A percentile compares a stretch with the other conserved stretches of the same genome.
These are phyloP conservation scores for Collybiopsis luxurians DNA, from an alignment of 768 basidiomycete species.

Conservation along the genomic window DNA sequence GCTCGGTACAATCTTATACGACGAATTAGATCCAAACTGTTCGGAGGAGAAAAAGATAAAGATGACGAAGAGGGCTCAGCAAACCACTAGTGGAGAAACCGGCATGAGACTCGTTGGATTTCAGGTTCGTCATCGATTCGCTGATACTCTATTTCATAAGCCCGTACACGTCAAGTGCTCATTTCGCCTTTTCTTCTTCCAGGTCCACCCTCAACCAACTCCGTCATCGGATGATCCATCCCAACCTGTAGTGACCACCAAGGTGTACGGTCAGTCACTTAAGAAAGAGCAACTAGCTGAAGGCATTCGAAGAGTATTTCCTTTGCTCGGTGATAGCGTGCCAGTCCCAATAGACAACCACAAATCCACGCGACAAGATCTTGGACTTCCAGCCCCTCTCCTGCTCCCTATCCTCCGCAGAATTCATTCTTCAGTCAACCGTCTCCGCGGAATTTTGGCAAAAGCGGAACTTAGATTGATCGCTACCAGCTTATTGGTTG, in stretches of 20 bases:
- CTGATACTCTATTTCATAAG: too few species aligned
- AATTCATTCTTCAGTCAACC: constrained; percentile 49
- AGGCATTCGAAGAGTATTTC: constrained; percentile 82
- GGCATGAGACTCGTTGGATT: constrained; percentile 89
- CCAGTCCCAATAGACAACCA: background rate
- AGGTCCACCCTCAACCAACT: constrained; percentile 3
- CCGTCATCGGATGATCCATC: constrained; percentile 52
- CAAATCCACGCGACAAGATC: constrained; percentile 13
- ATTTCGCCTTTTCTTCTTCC: background rate
- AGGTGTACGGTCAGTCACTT: constrained; percentile 77
- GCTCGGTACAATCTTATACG: constrained; percentile 88
- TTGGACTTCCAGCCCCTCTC: constrained; percentile 53
- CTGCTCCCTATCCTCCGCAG: constrained; percentile 58
- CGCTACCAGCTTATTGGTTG: constrained; percentile 75
- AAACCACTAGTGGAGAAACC: constrained; percentile 71
- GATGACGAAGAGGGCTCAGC: constrained; percentile 68
- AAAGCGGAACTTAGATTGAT: constrained; percentile 74
- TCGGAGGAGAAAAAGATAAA: constrained; percentile 69
- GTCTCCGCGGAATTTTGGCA: constrained; percentile 48
- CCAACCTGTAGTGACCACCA: constrained; percentile 62
- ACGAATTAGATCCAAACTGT: constrained; percentile 45
- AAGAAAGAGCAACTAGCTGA: constrained; percentile 63
- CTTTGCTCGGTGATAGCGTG: constrained; percentile 26
- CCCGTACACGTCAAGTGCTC: too few species aligned
- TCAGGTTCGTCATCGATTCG: constrained; percentile 42